phyloP scores from a whole-genome alignment of 495 filamentous ascomycete genomes.

The Penicillium paradoxum region DNA sequence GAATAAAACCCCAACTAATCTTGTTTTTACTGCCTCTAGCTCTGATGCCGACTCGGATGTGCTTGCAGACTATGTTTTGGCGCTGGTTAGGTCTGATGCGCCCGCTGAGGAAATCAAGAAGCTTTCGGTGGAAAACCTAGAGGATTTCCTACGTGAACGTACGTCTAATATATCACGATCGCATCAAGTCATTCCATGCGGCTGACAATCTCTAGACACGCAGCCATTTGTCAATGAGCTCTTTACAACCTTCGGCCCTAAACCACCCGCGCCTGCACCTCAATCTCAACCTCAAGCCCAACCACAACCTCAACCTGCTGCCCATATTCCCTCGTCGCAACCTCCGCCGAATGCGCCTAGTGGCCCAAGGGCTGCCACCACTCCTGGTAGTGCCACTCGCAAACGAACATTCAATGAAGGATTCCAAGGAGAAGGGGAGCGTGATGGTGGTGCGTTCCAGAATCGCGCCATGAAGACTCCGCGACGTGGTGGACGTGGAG shows the following conservation, averaged over 20 bases:
- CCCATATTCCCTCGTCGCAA: slow-evolving; percentile 17
- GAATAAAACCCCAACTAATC: slow-evolving; percentile 4
- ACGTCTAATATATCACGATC: slow-evolving; percentile 46
- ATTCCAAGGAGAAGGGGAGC: slow-evolving; percentile 48
- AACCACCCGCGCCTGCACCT: slow-evolving; percentile 42
- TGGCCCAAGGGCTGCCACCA: slow-evolving; percentile 29
- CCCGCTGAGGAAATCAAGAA: slow-evolving; percentile 65
- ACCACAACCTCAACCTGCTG: slow-evolving; percentile 27
- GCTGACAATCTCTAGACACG: slow-evolving; percentile 52
- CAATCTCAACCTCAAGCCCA: slow-evolving; percentile 51
- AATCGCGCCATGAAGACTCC: slow-evolving; percentile 66
- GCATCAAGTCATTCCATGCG: not conserved
- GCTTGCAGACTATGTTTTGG: slow-evolving; percentile 90
- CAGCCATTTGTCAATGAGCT: slow-evolving; percentile 77
- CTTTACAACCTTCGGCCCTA: slow-evolving; percentile 62
- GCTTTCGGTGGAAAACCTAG: slow-evolving; percentile 71
- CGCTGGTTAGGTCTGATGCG: slow-evolving; percentile 79
- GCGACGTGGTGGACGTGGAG: slow-evolving; percentile 56
- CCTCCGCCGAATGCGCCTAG: slow-evolving; percentile 33
- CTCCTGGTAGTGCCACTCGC: slow-evolving; percentile 21
- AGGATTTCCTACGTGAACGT: slow-evolving; percentile 78
- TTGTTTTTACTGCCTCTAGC: slow-evolving; percentile 36
- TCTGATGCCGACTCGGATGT: slow-evolving; percentile 95
- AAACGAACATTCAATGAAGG: slow-evolving; percentile 60
- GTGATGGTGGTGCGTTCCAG: slow-evolving; percentile 36